A percentile compares a stretch with the other conserved stretches of the same genome.
phyloP scores from a whole-genome alignment of 495 filamentous ascomycete species.

The Parachaetomium inaequale region DNA sequence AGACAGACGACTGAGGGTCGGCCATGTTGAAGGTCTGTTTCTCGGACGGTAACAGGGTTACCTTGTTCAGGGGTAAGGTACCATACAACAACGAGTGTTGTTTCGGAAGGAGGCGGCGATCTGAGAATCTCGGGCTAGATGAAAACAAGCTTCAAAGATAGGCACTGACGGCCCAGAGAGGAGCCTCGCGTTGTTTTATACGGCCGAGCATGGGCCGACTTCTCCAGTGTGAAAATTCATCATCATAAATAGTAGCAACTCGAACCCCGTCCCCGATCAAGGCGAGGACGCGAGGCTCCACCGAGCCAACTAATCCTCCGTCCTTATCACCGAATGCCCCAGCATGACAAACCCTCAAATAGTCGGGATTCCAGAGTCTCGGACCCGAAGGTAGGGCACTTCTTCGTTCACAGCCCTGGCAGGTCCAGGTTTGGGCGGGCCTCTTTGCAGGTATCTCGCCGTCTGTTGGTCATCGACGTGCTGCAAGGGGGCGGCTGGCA shows the following conservation, averaged over 20 bases:
- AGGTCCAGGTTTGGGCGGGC: too few species aligned
- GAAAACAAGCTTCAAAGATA: too few species aligned
- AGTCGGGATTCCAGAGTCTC: too few species aligned
- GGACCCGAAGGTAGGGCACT: too few species aligned
- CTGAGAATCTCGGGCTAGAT: neutral
- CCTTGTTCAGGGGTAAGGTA: neutral
- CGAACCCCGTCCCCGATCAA: constrained; percentile 12
- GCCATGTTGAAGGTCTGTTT: constrained; percentile 1
- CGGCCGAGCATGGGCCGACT: neutral
- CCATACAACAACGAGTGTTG: too few species aligned
- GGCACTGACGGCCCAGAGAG: neutral
- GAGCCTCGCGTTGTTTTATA: neutral
- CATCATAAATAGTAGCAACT: constrained; percentile 2
- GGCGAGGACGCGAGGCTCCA: neutral
- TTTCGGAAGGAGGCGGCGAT: neutral
- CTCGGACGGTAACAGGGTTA: neutral
- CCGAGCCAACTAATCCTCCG: neutral
- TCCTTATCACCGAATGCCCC: constrained; percentile 1
- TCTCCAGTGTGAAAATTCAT: neutral
- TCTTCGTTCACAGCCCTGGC: too few species aligned
- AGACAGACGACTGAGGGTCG: constrained; percentile 3
- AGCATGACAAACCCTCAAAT: neutral
- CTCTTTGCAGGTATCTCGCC: too few species aligned
- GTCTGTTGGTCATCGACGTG: too few species aligned
- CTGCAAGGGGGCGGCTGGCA: too few species aligned